Percentiles rank a stretch among this genome's conserved stretches.
These are phyloP conservation scores for Beauveria varroae DNA, from an alignment of 2,329 filamentous ascomycete species.

Conservation along the genomic window DNA sequence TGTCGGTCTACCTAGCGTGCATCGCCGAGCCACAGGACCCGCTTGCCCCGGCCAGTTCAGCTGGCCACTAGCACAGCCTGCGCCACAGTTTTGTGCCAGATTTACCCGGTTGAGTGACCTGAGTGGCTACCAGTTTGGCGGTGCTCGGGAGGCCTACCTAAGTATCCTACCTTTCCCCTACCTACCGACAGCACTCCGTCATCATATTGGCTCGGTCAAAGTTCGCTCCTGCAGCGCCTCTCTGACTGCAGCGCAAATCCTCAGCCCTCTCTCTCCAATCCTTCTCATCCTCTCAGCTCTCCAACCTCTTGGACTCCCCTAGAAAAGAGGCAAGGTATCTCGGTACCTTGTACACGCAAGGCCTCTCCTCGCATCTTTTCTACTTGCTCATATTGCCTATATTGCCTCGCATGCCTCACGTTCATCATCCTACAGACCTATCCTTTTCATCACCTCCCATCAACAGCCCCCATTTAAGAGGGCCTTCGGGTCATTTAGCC, in stretches of 20 bases:
- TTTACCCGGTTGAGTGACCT: background rate
- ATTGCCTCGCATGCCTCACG: no score
- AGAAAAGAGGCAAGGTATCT: no score
- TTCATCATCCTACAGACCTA: background rate
- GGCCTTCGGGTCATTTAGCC: slow-evolving; percentile 4
- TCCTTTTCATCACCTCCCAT: background rate
- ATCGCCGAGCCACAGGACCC: slow-evolving; percentile 3
- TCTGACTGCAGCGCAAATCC: slow-evolving; percentile 1
- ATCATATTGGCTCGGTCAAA: background rate
- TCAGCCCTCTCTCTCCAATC: background rate
- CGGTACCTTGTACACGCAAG: no score
- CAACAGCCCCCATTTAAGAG: background rate
- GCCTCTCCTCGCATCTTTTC: no score
- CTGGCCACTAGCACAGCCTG: slow-evolving; percentile 42
- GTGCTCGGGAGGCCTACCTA: background rate
- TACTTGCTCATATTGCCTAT: no score
- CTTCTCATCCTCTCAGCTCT: no score
- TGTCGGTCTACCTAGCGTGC: background rate
- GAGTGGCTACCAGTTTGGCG: background rate
- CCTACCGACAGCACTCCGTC: background rate
- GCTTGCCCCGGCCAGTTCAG: slow-evolving; percentile 43
- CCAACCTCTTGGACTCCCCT: no score
- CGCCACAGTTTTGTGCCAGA: background rate
- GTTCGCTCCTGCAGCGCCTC: background rate
- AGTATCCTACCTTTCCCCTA: no score